Evolutionary conservation across 371 early-diverging fungal genomes (phyloP), one percentile per base, ranked within the genome.

Genomic region (Rhizopus delemar): DNA sequence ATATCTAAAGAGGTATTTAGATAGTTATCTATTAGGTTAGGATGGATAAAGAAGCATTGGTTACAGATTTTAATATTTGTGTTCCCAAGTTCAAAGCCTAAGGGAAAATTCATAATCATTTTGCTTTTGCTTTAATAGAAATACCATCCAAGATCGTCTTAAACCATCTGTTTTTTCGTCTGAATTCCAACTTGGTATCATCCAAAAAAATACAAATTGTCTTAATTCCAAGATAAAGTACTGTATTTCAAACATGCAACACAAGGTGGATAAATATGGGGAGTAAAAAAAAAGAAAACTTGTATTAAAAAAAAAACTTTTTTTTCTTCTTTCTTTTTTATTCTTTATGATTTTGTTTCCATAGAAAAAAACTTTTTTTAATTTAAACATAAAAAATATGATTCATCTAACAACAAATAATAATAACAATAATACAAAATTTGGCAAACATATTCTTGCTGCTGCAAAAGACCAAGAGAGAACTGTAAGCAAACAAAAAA

Each of bases 381-480:
- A 22, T 16, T 22, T 52, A 11, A 39, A 5, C 2, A 43, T 34
- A 49, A 15, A 11, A 11, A 48, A 41, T 35, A 65, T 65, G 60
- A 50, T 60, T 60, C 65, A 65, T 33, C 46, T 65, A 33, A 34
- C 52, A n/a, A 45, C 46, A 45, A 52, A 59, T 33, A 55, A 54
- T 31, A 54, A 55, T 41, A 55, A 65, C 46, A 57, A 56, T 34
- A 56, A 16, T 29, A 41, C 32, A 22, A 43, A 58, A 32, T 35
- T 46, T 22, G 59, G 59, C 33, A 58, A 59, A 58, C 66, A 66
- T 16, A 66, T 61, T 35, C 52, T 65, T 46, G 66, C 66, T 22
- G 54, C 62, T 38, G 62, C 66, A 7, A 66, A 66, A 54, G 62
- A 66, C 35, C 66, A 61, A 54, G 62, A 61, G 22, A 52, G 38